phyloP scores from a whole-genome alignment of 768 basidiomycete species.

The Tulasnella sp. region DNA sequence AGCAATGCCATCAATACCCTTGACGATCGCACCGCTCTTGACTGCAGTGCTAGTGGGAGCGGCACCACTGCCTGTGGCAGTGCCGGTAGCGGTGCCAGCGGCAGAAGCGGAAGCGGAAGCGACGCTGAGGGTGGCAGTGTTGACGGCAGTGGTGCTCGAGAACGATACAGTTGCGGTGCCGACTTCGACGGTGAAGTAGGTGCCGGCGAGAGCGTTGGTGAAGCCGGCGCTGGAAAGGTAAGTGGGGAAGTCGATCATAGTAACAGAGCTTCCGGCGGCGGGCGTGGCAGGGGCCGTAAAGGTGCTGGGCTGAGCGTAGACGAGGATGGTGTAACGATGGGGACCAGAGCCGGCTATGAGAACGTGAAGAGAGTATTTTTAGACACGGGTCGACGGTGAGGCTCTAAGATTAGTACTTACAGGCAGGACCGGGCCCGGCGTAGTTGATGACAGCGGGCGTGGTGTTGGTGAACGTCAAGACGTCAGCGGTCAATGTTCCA shows the following conservation, averaged over 20 bases:
- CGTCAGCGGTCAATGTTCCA: not conserved
- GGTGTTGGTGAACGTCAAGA: not conserved
- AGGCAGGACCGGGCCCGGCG: slow-evolving; percentile 12
- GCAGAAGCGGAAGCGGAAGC: not conserved
- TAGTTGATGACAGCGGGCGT: slow-evolving; percentile 7
- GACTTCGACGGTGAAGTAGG: slow-evolving; percentile 32
- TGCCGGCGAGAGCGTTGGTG: slow-evolving; percentile 19
- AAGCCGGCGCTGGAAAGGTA: slow-evolving; percentile 15
- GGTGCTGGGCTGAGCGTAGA: slow-evolving; percentile 18
- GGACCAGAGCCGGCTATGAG: slow-evolving; percentile 15
- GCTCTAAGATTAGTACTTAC: not conserved
- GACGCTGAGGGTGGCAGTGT: slow-evolving; percentile 20
- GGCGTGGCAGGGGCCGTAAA: slow-evolving; percentile 20
- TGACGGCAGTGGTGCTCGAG: slow-evolving; percentile 27
- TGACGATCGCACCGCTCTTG: not conserved
- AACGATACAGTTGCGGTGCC: slow-evolving; percentile 27
- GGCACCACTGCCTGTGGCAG: slow-evolving; percentile 14
- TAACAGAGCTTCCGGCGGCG: slow-evolving; percentile 11
- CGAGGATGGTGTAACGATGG: slow-evolving; percentile 21
- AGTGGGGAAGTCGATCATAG: slow-evolving; percentile 6
- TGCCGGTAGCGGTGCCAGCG: not conserved
- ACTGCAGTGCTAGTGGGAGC: slow-evolving; percentile 21
- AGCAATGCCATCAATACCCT: not conserved
- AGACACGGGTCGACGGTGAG: not conserved
- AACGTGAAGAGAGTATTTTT: not conserved